These are phyloP conservation scores for Chytriomyces confervae DNA, from an alignment of 192 early-diverging fungal species.

Conservation along the genomic window DNA sequence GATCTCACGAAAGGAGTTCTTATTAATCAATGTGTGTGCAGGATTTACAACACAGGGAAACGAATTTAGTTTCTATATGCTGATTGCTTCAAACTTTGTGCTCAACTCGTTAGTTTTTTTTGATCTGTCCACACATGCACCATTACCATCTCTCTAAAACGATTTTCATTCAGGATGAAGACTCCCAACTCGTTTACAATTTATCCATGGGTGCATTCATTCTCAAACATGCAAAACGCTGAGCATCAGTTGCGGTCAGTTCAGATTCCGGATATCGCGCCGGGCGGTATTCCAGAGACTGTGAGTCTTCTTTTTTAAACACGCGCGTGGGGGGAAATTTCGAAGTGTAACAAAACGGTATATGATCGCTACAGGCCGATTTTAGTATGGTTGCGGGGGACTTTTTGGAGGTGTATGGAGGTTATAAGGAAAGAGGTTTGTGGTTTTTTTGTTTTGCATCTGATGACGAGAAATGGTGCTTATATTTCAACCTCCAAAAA, in stretches of 20 bases:
- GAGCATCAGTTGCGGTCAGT: conserved; percentile 72
- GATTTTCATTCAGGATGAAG: conserved; percentile 47
- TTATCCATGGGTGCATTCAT: conserved; percentile 92
- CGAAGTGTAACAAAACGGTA: neutral
- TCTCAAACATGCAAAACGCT: conserved; percentile 73
- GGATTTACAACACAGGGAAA: conserved; percentile 66
- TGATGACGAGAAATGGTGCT: neutral
- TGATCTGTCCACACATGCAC: neutral
- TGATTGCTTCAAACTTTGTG: conserved; percentile 90
- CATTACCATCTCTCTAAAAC: conserved; percentile 9
- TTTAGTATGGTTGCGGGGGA: conserved; percentile 99
- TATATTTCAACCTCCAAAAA: conserved; percentile 7
- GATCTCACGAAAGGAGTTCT: conserved; percentile 17
- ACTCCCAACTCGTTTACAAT: conserved; percentile 68
- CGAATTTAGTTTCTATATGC: conserved; percentile 98
- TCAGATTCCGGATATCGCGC: conserved; percentile 83
- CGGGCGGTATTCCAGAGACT: conserved; percentile 58
- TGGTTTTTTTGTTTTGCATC: neutral
- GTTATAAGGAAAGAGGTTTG: conserved; percentile 9
- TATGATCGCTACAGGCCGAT: conserved; percentile 58
- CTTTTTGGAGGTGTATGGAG: conserved; percentile 86
- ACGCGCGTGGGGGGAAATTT: neutral
- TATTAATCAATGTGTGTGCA: neutral
- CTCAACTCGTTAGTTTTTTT: conserved; percentile 68
- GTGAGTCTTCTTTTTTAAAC: neutral